Evolutionary conservation across 306 rosid genomes (phyloP), one percentile per base, ranked within the genome.

Genomic region (Vigna unguiculata): DNA sequence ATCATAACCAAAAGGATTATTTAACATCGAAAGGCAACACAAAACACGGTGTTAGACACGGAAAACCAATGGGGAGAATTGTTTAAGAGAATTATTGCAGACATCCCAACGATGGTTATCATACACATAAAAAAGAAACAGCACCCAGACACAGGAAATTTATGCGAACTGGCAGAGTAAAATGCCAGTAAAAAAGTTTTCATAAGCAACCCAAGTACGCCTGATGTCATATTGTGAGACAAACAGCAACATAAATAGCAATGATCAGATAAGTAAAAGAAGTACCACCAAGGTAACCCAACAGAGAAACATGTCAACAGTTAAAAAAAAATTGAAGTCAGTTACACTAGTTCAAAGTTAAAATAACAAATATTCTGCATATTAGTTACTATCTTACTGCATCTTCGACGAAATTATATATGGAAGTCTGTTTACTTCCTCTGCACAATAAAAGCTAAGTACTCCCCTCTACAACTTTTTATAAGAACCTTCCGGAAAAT

Each of bases 121-220:
- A 45, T 28, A 45, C 60, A 67, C 15, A 51, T 10, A 34, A 53
- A 54, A 43, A 65, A 65, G 57, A 69, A 68, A 28, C 38, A 28
- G 25, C 24, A 55, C 69, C 28, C 22, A 55, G 47, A 55, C 74
- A 76, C 65, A 16, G 60, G 47, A 67, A 45, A 34, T 15, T 15
- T 13, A 24, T 17, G n/a, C 4, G 30, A 28, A 69, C 19, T 66
- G 21, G 32, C 32, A 28, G 32, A 17, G 9, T 20, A 32, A 61
- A 61, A n/a, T 61, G 24, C 46, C 14, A 2, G n/a, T 36, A 17
- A 14, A 24, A 65, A 66, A 24, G 4, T 22, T 45, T 46, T 24
- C 41, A 45, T 24, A 61, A 16, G 10, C 15, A 62, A 34, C 69
- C 69, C 9, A 36, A 25, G 69, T n/a, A 62, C 47, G n/a, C 8